Evolutionary conservation across 2,329 filamentous ascomycete genomes (phyloP).

Genomic region (Xylaria polymorpha): DNA sequence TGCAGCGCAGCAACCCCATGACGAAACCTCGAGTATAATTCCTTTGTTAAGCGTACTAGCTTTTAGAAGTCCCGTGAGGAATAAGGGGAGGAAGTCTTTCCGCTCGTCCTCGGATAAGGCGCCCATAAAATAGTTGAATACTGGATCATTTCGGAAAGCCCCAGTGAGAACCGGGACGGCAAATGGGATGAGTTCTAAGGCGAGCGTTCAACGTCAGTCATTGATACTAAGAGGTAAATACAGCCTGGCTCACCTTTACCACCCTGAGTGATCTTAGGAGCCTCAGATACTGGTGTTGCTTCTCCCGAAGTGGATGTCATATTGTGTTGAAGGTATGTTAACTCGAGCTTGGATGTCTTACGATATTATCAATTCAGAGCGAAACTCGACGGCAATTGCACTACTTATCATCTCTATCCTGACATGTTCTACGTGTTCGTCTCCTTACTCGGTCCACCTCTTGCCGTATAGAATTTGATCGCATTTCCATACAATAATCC

Average conservation of each 20-base stretch:
- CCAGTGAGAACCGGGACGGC: constrained; percentile 19
- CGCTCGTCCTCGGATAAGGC: constrained; percentile 26
- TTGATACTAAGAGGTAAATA: background rate
- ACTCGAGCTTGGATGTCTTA: background rate
- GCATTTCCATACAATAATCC: background rate
- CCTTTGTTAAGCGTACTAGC: constrained; percentile 25
- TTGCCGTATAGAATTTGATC: background rate
- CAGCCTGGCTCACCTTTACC: constrained; percentile 1
- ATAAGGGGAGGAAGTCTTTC: background rate
- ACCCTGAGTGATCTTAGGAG: constrained; percentile 3
- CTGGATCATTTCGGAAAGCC: constrained; percentile 33
- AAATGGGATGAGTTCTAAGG: constrained; percentile 24
- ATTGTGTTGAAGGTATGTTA: background rate
- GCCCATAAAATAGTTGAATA: constrained; percentile 34
- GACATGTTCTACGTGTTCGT: background rate
- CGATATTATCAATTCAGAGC: background rate
- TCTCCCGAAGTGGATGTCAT: background rate
- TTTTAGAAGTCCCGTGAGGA: constrained; percentile 23
- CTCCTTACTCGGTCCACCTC: background rate
- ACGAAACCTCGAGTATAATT: constrained; percentile 25
- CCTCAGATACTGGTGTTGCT: background rate
- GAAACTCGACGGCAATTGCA: background rate
- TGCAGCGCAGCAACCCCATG: constrained; percentile 30
- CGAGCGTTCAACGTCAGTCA: background rate
- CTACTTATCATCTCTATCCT: background rate